Evolutionary conservation across 257 asterid species (phyloP), one percentile per base, ranked within the genome.

Genomic region (Rubia yunnanensis): DNA sequence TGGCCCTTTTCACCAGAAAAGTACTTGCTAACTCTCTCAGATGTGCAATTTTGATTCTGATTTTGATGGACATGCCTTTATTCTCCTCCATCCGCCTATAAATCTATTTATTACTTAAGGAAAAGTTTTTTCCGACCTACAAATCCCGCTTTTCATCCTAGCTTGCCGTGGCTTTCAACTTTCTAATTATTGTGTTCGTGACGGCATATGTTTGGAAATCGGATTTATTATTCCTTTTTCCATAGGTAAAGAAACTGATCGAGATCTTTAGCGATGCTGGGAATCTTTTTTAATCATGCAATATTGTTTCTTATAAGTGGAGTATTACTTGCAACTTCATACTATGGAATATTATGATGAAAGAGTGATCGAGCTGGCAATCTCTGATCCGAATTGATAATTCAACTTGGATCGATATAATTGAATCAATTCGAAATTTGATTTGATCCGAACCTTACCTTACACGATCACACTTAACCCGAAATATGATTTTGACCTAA

Each of bases 1-100:
- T 50, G 14, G 10, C 67, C n/a, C 44, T 10, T 61, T 60, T 55
- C 72, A 59, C 69, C 59, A 74, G 77, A 72, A 72, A 76, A 59
- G 62, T 39, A 70, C 77, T 11, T 70, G 6, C 14, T 30, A 72
- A 72, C 70, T 69, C 62, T 67, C 68, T 8, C 55, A 50, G 27
- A 50, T 18, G n/a, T 50, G 5, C 57, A 4, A 44, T 15, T 44
- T 44, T n/a, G n/a, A n/a, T n/a, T n/a, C n/a, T n/a, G 34, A 60
- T 15, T 18, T 0, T 14, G 57, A 44, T 61, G 68, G 22, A 52
- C 48, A 62, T 63, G 30, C 39, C 39, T 39, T 39, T 24, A 44
- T 15, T 39, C 46, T 39, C 48, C 17, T 39, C 52, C 6, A 20
- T n/a, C n/a, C n/a, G 8, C 52, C 52, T 44, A 14, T 44, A 3